phyloP scores from a whole-genome alignment of 2,329 filamentous ascomycete genomes.

The Akanthomyces dipterigenus region DNA sequence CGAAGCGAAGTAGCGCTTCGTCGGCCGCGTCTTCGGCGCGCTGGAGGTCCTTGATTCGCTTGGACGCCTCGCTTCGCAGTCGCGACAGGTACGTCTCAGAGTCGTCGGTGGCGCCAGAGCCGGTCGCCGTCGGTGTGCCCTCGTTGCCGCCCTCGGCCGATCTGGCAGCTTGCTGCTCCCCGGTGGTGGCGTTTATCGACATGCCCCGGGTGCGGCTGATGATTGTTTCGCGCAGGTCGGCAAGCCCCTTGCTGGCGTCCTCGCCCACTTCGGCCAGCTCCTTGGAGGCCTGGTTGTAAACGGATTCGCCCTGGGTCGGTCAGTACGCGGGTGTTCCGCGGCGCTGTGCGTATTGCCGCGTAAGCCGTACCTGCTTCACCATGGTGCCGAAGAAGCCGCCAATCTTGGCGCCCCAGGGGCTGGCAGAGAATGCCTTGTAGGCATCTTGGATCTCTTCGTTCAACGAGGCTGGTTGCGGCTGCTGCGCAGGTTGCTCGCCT shows the following conservation, averaged over 20 bases:
- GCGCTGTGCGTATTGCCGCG: neutral
- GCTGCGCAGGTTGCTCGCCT: constrained; percentile 31
- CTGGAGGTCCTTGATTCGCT: constrained; percentile 82
- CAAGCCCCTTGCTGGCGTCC: constrained; percentile 76
- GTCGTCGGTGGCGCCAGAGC: constrained; percentile 35
- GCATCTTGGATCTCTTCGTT: constrained; percentile 90
- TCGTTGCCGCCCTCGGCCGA: constrained; percentile 23
- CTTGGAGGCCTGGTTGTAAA: constrained; percentile 79
- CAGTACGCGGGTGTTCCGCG: neutral
- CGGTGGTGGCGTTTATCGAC: constrained; percentile 48
- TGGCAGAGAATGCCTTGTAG: constrained; percentile 86
- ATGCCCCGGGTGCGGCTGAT: constrained; percentile 68
- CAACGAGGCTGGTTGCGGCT: constrained; percentile 49
- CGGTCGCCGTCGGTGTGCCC: constrained; percentile 42
- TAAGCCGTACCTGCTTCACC: constrained; percentile 70
- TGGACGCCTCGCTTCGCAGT: constrained; percentile 69
- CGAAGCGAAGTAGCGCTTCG: constrained; percentile 87
- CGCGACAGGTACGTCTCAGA: constrained; percentile 65
- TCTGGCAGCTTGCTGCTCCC: constrained; percentile 22
- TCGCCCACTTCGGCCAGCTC: constrained; percentile 73
- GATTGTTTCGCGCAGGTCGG: constrained; percentile 59
- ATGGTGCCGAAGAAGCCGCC: constrained; percentile 86
- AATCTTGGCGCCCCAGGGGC: constrained; percentile 82
- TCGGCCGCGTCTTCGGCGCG: constrained; percentile 92
- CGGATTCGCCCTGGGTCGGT: constrained; percentile 59